These are phyloP conservation scores for Cryptosporidium tyzzeri DNA, from an alignment of 169 alveolate genomes.

Conservation along the genomic window DNA sequence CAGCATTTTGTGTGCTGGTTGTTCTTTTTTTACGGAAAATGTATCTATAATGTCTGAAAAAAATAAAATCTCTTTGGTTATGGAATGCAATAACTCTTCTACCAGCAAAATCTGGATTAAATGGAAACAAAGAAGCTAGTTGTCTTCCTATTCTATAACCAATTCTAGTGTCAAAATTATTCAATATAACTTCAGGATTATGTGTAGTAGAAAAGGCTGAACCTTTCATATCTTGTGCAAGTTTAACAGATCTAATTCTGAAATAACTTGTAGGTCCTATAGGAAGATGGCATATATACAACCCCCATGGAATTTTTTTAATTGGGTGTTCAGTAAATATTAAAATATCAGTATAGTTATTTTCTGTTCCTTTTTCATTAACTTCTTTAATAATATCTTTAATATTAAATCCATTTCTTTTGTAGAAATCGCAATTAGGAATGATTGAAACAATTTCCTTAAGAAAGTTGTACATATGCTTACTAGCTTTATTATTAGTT, in stretches of 20 bases:
- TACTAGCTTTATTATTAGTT: constrained; percentile 89
- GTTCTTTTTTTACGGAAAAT: constrained; percentile 78
- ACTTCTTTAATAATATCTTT: constrained; percentile 88
- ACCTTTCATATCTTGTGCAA: constrained; percentile 88
- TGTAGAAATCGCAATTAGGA: constrained; percentile 92
- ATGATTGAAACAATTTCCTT: constrained; percentile 90
- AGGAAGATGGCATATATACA: constrained; percentile 90
- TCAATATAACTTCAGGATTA: constrained; percentile 96
- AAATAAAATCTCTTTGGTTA: constrained; percentile 98
- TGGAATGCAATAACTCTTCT: constrained; percentile 97
- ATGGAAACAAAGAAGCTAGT: constrained; percentile 95
- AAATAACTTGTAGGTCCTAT: constrained; percentile 95
- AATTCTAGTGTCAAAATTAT: constrained; percentile 95
- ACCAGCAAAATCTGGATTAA: constrained; percentile 95
- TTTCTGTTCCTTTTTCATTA: constrained; percentile 84
- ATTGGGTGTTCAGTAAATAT: constrained; percentile 88
- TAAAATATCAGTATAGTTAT: constrained; percentile 90
- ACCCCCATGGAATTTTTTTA: constrained; percentile 89
- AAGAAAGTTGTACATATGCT: constrained; percentile 86
- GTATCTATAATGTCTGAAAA: constrained; percentile 98
- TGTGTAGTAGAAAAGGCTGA: constrained; percentile 91
- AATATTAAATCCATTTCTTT: constrained; percentile 83
- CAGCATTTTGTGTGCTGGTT: neutral
- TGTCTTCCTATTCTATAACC: constrained; percentile 98
- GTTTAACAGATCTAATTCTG: constrained; percentile 87